These are phyloP conservation scores for Leucaena leucocephala DNA, from an alignment of 306 rosid species.

Conservation along the genomic window DNA sequence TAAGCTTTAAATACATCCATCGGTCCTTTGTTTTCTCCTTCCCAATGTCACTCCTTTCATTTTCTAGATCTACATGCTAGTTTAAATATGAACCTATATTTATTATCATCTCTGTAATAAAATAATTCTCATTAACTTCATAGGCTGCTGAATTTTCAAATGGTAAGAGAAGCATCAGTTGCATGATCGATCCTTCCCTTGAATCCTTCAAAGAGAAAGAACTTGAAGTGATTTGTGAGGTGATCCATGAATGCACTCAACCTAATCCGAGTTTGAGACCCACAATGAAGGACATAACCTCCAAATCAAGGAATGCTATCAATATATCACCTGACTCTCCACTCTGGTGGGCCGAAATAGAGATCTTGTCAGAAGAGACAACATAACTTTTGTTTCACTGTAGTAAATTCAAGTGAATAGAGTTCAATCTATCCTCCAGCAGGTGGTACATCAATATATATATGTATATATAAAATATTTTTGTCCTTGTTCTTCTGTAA, in stretches of 20 bases:
- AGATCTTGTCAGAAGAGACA: constrained; percentile 88
- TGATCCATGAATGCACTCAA: constrained; percentile 74
- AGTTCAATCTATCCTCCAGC: constrained; percentile 26
- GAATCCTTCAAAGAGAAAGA: constrained; percentile 69
- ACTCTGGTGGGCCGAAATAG: constrained; percentile 99
- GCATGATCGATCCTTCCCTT: constrained; percentile 72
- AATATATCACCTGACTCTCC: constrained; percentile 82
- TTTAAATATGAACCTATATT: neutral
- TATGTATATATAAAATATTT: constrained; percentile 22
- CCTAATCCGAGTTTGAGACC: constrained; percentile 73
- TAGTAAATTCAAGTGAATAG: constrained; percentile 35
- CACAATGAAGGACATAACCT: constrained; percentile 66
- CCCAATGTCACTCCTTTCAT: neutral
- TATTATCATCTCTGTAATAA: neutral
- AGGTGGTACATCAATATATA: neutral
- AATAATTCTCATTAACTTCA: constrained; percentile 1
- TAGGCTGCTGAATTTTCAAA: constrained; percentile 76
- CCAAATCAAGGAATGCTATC: constrained; percentile 58
- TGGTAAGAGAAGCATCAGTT: constrained; percentile 59
- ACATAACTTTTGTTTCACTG: constrained; percentile 48
- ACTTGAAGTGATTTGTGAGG: constrained; percentile 76
- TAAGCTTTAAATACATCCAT: constrained; percentile 38
- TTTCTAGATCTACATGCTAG: neutral
- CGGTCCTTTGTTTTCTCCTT: neutral
- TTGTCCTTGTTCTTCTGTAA: constrained; percentile 27